These are phyloP conservation scores for Castanea crenata DNA, from an alignment of 306 rosid genomes.

Conservation along the genomic window DNA sequence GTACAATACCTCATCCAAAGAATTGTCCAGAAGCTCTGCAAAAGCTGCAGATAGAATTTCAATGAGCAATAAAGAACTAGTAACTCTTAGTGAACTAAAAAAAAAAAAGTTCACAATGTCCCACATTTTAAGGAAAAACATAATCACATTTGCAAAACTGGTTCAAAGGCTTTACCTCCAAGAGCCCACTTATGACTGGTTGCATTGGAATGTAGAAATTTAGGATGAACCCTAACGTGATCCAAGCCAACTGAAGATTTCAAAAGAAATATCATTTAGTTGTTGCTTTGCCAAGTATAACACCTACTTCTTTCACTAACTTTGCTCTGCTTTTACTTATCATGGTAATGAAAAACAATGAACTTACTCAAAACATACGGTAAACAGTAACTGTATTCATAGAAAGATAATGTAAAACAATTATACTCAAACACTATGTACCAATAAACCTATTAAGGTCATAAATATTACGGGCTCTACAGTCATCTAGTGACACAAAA, in stretches of 20 bases:
- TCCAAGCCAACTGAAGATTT: conserved; percentile 82
- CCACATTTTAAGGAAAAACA: conserved; percentile 15
- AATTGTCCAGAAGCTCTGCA: conserved; percentile 92
- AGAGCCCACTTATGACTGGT: conserved; percentile 99
- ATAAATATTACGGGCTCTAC: no score
- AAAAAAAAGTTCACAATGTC: neutral
- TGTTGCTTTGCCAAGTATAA: neutral
- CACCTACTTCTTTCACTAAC: neutral
- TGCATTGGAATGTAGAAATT: conserved; percentile 97
- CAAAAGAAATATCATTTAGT: conserved; percentile 23
- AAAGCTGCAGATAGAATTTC: conserved; percentile 65
- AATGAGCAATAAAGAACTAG: conserved; percentile 23
- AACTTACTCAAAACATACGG: neutral
- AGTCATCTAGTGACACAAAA: no score
- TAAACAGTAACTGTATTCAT: no score
- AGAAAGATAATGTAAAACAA: no score
- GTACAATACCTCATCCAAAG: conserved; percentile 81
- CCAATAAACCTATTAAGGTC: no score
- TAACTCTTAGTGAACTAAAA: conserved; percentile 1
- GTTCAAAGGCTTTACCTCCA: conserved; percentile 59
- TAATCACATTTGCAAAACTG: conserved; percentile 14
- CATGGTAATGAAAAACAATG: neutral
- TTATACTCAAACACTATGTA: no score
- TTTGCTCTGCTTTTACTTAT: neutral
- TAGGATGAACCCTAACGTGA: conserved; percentile 95